These are phyloP conservation scores for Eragrostis curvula DNA, from an alignment of 176 grass and related monocot species.

Conservation along the genomic window DNA sequence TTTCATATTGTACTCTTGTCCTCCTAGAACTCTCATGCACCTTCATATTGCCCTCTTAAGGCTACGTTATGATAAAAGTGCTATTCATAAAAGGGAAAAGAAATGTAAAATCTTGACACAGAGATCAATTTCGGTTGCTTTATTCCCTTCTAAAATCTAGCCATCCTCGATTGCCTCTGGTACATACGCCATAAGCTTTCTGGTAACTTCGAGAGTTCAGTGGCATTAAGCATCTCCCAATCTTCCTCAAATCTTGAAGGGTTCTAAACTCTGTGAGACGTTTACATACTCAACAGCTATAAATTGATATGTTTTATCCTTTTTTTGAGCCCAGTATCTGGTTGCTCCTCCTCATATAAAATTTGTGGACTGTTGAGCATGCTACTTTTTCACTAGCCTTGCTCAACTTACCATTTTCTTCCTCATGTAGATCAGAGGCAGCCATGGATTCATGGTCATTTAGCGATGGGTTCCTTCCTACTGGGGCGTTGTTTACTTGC, in stretches of 20 bases:
- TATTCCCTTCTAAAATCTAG: neutral
- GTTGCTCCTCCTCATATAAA: constrained; percentile 51
- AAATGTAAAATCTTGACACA: no score
- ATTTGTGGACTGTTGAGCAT: constrained; percentile 30
- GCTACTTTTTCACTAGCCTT: constrained; percentile 9
- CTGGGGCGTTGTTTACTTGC: constrained; percentile 21
- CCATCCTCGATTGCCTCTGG: neutral
- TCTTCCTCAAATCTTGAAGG: neutral
- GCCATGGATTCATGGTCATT: neutral
- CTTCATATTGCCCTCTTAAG: no score
- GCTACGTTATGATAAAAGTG: no score
- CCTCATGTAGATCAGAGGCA: neutral
- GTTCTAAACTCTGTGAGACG: neutral
- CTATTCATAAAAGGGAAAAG: no score
- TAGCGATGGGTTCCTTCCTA: neutral
- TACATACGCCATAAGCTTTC: neutral
- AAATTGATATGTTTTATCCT: neutral
- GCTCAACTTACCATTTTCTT: constrained; percentile 27
- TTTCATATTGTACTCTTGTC: no score
- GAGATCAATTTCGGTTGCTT: neutral
- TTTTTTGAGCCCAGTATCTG: neutral
- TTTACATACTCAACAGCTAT: neutral
- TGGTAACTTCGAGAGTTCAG: neutral
- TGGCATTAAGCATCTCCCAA: neutral
- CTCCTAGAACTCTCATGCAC: no score